These are phyloP conservation scores for Neohortaea acidophila DNA, from an alignment of 495 filamentous ascomycete genomes.

Conservation along the genomic window DNA sequence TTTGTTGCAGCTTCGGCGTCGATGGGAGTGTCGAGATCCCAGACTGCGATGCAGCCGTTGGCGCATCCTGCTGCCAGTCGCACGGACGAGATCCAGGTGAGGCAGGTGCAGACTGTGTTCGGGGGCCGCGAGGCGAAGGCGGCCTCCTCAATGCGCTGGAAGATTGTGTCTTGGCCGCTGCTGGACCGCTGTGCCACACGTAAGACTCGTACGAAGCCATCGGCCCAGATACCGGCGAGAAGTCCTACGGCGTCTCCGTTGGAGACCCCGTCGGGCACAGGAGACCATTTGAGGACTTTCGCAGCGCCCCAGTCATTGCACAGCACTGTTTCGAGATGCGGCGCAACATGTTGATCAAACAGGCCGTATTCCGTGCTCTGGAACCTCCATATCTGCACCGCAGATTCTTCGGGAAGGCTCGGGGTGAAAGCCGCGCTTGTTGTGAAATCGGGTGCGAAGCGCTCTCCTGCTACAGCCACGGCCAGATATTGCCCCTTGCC, in stretches of 20 bases:
- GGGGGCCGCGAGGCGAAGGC: conserved; percentile 38
- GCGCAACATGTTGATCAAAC: conserved; percentile 30
- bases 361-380: conserved; percentile 19
- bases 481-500: conserved; percentile 41
- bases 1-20: conserved; percentile 12
- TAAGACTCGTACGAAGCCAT: conserved; percentile 46
- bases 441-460: conserved; percentile 17
- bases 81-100: conserved; percentile 47
- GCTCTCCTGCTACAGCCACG: conserved; percentile 29
- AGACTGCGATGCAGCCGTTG: conserved; percentile 46
- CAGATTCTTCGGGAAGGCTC: conserved; percentile 32
- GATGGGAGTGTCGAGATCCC: conserved; percentile 30
- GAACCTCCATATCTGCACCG: conserved; percentile 48
- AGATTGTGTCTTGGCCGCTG: conserved; percentile 16
- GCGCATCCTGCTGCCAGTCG: conserved; percentile 47
- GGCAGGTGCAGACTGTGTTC: conserved; percentile 40
- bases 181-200: conserved; percentile 28
- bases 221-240: conserved; percentile 45
- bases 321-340: conserved; percentile 34
- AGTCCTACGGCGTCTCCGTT: conserved; percentile 33
- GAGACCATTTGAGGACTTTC: conserved; percentile 49
- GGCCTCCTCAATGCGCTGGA: conserved; percentile 34
- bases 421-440: conserved; percentile 34
- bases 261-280: conserved; percentile 22
- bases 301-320: conserved; percentile 51